These are phyloP conservation scores for Madurella mycetomatis DNA, from an alignment of 2,329 filamentous ascomycete genomes.

Conservation along the genomic window DNA sequence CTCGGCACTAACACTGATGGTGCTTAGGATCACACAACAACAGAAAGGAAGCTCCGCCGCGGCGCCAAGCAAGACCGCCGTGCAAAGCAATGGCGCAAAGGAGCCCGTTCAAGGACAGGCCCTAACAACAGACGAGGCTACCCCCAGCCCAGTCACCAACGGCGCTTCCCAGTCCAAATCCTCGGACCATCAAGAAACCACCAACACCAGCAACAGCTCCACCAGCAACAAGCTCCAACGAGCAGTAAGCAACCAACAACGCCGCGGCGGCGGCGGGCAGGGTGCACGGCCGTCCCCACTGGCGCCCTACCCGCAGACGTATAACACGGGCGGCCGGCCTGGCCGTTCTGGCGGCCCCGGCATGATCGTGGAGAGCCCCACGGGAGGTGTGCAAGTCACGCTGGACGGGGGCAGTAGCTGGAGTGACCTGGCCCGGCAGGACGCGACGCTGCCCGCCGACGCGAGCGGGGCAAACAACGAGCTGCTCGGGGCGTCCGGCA, in stretches of 20 bases:
- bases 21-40: conserved; percentile 25
- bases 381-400: conserved; percentile 85
- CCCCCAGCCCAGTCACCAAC: conserved; percentile 17
- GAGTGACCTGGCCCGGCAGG: conserved; percentile 84
- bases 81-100: conserved; percentile 6
- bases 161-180: conserved; percentile 8
- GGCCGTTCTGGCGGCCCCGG: conserved; percentile 45
- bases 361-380: conserved; percentile 68
- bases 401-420: conserved; percentile 85
- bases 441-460: conserved; percentile 67
- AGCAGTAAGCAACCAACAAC: conserved; percentile 24
- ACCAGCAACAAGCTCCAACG: conserved; percentile 26
- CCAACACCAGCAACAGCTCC: conserved; percentile 23
- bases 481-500: not conserved
- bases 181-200: conserved; percentile 3
- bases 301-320: conserved; percentile 45
- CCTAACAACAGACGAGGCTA: conserved; percentile 49
- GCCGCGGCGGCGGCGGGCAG: conserved; percentile 19
- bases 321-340: conserved; percentile 31
- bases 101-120: conserved; percentile 38
- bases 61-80: conserved; percentile 4
- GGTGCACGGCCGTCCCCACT: conserved; percentile 36
- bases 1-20: not conserved
- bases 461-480: conserved; percentile 48
- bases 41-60: conserved; percentile 10